Percentiles rank a stretch among this genome's conserved stretches.
Evolutionary conservation across 345 rosid species (phyloP).

Genomic region (Stellera chamaejasme): DNA sequence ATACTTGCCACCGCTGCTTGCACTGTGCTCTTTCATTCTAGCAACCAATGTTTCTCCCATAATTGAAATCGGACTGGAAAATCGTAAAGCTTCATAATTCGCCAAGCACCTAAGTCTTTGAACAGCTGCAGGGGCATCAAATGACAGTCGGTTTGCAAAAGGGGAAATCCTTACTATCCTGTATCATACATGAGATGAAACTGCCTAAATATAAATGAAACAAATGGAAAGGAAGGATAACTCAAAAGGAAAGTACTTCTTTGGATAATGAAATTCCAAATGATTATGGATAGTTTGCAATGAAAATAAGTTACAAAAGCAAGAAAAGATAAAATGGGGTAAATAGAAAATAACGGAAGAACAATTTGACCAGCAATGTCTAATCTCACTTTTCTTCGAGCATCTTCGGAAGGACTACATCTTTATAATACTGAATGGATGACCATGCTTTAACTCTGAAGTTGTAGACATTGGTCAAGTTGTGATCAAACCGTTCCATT

Average conservation of each 20-base stretch:
- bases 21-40: slow-evolving; percentile 92
- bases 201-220: slow-evolving; percentile 4
- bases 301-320: not conserved
- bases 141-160: slow-evolving; percentile 93
- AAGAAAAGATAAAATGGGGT: not conserved
- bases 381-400: slow-evolving; percentile 90
- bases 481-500: slow-evolving; percentile 94
- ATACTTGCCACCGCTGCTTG: slow-evolving; percentile 68
- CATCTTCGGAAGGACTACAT: slow-evolving; percentile 77
- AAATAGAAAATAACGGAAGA: not conserved
- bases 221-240: not conserved
- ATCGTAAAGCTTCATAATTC: slow-evolving; percentile 81
- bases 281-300: not conserved
- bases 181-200: slow-evolving; percentile 20
- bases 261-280: not conserved
- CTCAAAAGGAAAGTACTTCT: not conserved
- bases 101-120: slow-evolving; percentile 93
- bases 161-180: slow-evolving; percentile 98
- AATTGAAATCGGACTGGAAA: slow-evolving; percentile 61
- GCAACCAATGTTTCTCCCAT: slow-evolving; percentile 81
- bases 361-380: slow-evolving; percentile 6
- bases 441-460: slow-evolving; percentile 99
- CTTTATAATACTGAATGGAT: slow-evolving; percentile 72
- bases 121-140: slow-evolving; percentile 89
- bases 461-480: slow-evolving; percentile 88